A percentile compares a stretch with the other conserved stretches of the same genome.
phyloP scores from a whole-genome alignment of 2,329 filamentous ascomycete genomes.

The Huntiella omanensis region DNA sequence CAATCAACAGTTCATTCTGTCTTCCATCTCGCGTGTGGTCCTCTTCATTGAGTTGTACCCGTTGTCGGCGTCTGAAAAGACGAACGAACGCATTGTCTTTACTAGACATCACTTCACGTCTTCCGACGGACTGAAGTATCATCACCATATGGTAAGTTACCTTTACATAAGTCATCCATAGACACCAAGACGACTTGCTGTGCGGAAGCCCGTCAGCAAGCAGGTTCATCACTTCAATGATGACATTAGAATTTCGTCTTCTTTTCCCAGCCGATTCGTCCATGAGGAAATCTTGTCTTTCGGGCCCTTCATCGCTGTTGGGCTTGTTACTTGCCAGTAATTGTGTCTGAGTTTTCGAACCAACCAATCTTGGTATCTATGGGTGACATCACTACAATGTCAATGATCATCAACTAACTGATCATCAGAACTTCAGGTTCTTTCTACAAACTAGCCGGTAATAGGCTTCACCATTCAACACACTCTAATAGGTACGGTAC shows the following conservation, averaged over 20 bases:
- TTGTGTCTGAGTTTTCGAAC: conserved; percentile 44
- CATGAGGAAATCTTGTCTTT: conserved; percentile 60
- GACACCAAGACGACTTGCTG: not conserved
- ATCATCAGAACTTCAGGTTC: not conserved
- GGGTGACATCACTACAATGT: conserved; percentile 2
- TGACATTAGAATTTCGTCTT: conserved; percentile 60
- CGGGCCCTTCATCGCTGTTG: conserved; percentile 36
- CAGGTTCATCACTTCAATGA: conserved; percentile 30
- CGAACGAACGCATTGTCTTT: too few species aligned
- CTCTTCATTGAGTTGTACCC: not conserved
- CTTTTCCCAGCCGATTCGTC: conserved; percentile 80
- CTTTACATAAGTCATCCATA: not conserved
- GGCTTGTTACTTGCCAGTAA: conserved; percentile 85
- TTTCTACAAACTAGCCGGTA: conserved; percentile 1
- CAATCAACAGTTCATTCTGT: not conserved
- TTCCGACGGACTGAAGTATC: too few species aligned
- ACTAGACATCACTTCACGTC: too few species aligned
- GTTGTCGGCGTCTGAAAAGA: too few species aligned
- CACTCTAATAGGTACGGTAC: conserved; percentile 1
- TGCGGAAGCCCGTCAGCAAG: conserved; percentile 2
- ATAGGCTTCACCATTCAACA: not conserved
- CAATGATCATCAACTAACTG: conserved; percentile 4
- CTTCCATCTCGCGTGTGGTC: not conserved
- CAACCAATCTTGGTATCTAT: conserved; percentile 6
- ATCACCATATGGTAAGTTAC: not conserved